Evolutionary conservation across 2,329 filamentous ascomycete species (phyloP), one percentile per base, ranked within the genome.

Genomic region (Eutypella sp.): DNA sequence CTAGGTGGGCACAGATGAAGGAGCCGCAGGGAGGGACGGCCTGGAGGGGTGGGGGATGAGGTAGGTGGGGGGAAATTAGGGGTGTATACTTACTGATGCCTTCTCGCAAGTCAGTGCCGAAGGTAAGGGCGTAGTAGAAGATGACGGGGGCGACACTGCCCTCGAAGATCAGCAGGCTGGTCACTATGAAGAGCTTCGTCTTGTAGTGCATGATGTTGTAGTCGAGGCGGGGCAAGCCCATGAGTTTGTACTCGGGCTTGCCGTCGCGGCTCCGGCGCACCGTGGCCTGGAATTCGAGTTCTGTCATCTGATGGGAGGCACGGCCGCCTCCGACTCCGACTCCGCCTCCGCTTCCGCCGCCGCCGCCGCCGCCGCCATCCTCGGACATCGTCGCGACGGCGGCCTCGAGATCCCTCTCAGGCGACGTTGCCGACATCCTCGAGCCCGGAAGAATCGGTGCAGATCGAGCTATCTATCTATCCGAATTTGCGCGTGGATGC

Each of bases 101-200:
- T 38, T 62, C 58, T 27, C 66, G 56, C 3, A 71, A 47, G 1
- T 52, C 51, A 2, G 67, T 68, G 23, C 46, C 53, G 45, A 57
- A 76, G 52, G 65, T 67, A 46, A 79, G 63, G 18, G 69, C 69
- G 51, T 78, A 79, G 64, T 75, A 79, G 4, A 79, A 60, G 2
- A 72, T 61, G 47, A 79, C 74, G 18, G 76, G 76, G 18, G 79
- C 67, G 24, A 78, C 57, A 46, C 65, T 66, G 1, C 68, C 69
- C 50, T 72, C 70, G 50, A 77, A 69, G 45, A 77, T 64, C 20
- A 77, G 58, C 45, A 78, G 69, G 33, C 66, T 66, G 25, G 67
- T 64, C 45, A 76, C 69, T 9, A 76, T 48, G 50, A 71, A 70
- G 13, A 77, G 69, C 44, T 70, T 71, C 63, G 58, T 55, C 54